Evolutionary conservation across 345 rosid genomes (phyloP).

Genomic region (Salix udensis): DNA sequence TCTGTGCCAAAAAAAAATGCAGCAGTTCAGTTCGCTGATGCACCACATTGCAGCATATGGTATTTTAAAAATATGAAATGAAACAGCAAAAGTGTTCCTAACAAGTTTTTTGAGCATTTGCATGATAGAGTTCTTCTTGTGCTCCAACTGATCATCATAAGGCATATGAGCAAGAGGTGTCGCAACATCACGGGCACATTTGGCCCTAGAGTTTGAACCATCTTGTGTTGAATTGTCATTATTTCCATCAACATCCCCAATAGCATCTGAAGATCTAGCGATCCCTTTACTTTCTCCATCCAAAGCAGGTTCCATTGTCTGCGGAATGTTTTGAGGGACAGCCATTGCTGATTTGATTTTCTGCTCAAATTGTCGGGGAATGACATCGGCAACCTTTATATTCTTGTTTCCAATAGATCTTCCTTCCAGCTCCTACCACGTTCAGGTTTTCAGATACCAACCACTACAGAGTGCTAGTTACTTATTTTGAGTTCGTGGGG

Average conservation of each 20-base stretch:
- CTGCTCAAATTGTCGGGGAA: slow-evolving; percentile 61
- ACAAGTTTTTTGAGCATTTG: slow-evolving; percentile 88
- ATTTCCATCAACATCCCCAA: slow-evolving; percentile 30
- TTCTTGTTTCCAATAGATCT: slow-evolving; percentile 53
- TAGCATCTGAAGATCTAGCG: slow-evolving; percentile 13
- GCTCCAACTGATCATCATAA: slow-evolving; percentile 65
- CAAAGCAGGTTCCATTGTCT: slow-evolving; percentile 17
- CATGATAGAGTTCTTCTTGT: slow-evolving; percentile 48
- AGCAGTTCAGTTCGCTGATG: slow-evolving; percentile 21
- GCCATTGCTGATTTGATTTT: slow-evolving; percentile 44
- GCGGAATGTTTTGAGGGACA: slow-evolving; percentile 7
- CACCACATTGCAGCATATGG: background rate
- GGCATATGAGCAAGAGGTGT: slow-evolving; percentile 76
- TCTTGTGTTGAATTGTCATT: slow-evolving; percentile 25
- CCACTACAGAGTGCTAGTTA: background rate
- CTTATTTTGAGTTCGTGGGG: slow-evolving; percentile 4
- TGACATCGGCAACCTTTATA: slow-evolving; percentile 70
- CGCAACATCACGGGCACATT: slow-evolving; percentile 76
- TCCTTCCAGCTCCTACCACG: slow-evolving; percentile 62
- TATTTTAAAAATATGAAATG: background rate
- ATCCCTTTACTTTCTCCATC: slow-evolving; percentile 28
- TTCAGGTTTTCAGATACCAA: slow-evolving; percentile 17
- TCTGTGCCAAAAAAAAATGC: slow-evolving; percentile 42
- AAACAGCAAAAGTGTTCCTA: slow-evolving; percentile 15
- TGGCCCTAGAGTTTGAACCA: slow-evolving; percentile 32